Evolutionary conservation across 1,139 yeast genomes (phyloP), one percentile per base, ranked within the genome.

Genomic region (Saccharomyces hybrid): DNA sequence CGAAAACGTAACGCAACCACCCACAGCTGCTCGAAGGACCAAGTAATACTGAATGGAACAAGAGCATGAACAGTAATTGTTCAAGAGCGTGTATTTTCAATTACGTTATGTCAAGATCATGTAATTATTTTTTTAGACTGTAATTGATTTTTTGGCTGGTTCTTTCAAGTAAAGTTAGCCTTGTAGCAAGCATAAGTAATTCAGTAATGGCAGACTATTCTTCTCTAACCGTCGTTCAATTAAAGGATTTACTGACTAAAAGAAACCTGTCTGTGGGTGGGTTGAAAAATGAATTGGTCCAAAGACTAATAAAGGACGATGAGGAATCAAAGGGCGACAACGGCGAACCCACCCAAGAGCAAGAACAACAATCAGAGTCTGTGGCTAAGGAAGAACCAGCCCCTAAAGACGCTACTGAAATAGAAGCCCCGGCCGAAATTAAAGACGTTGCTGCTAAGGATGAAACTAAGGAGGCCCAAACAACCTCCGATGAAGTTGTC

Each of bases 221-320:
- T 80, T 55, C 80, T 77, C 63, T 60, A 31, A 91, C 96, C 34
- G 97, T 90, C 51, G 84, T 86, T 44, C 96, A 89, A 74, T 79
- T 91, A 71, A 90, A 88, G 70, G 96, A 87, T 60, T 64, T 82
- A 55, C 79, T 93, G 64, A 84, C 86, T 64, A 73, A 77, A 49
- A 82, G 84, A 61, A 87, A 85, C 1, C 78, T 93, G 56, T 70
- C 95, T 3, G 75, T 79, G 6, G 82, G 84, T 48, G 99, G 99
- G 27, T 84, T 89, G 64, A 93, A 91, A 72, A 84, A 86, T 48
- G 96, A 89, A 56, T 78, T 91, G 62, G 78, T 91, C 54, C 81
- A 82, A 48, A 81, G 97, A 62, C 78, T 91, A 58, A 73, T 70
- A 54, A 83, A 78, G 28, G 52, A 57, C 52, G 70, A 63, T 53